Base-by-base conservation (phyloP, 78 protist genomes). In the Emiliania huxleyi region DNA sequence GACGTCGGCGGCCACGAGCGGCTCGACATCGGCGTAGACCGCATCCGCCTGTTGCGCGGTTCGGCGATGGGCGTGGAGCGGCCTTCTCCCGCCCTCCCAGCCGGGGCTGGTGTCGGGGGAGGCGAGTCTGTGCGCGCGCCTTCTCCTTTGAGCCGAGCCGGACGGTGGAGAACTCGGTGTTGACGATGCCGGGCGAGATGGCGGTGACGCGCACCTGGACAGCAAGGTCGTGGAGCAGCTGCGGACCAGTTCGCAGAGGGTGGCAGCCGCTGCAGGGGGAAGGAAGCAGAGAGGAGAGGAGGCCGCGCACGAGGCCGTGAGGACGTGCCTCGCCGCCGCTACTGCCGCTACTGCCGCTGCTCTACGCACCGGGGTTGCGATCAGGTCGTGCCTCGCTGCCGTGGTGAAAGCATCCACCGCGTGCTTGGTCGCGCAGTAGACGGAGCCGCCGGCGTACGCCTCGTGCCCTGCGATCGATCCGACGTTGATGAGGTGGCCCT, bases 111-210 rank as follows among this genome's bases (percentile, higher is more conserved):
- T n/a, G n/a, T n/a, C n/a, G n/a, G n/a, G n/a, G n/a, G n/a, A n/a
- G n/a, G n/a, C n/a, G n/a, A n/a, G n/a, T n/a, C n/a, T n/a, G n/a
- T n/a, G 35, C 62, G 40, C 91, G 69, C 1, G 97, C 97, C 94
- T 92, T 96, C 22, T 93, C 96, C 0, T 26, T 0, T 52, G 95
- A 96, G 69, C 85, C 83, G n/a, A 95, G 92, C n/a, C 97, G 88
- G 19, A 95, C 95, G 8, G 87, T 18, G 56, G 90, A 48, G 73
- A 96, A 95, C 35, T 96, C 95, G 1, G 97, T 96, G 43, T 95
- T 95, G 8, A 96, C 97, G 18, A 94, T 25, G 43, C 97, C 97
- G 0, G 97, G 97, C 42, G 83, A 69, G 69, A 96, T 94, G n/a
- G 90, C 92, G 44, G 95, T 91, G 0, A 96, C 97, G 45, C 97